A percentile compares a stretch with the other conserved stretches of the same genome.
phyloP scores from a whole-genome alignment of 805 yeast genomes.

The Wickerhamomyces tratensis region DNA sequence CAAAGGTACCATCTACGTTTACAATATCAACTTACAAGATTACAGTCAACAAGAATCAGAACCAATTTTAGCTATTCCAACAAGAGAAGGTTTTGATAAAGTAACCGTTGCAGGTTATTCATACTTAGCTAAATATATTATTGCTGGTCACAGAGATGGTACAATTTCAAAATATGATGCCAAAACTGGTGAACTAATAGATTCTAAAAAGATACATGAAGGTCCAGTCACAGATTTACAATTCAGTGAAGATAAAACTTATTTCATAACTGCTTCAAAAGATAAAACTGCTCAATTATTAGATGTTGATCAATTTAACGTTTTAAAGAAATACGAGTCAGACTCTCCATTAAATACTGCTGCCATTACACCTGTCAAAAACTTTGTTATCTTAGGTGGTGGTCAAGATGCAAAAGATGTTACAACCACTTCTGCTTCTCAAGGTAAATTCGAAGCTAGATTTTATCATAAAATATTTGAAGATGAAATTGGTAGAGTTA shows the following conservation, averaged over 20 bases:
- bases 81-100: conserved; percentile 50
- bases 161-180: conserved; percentile 72
- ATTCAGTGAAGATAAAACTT: conserved; percentile 76
- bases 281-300: conserved; percentile 77
- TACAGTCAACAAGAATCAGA: conserved; percentile 35
- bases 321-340: conserved; percentile 67
- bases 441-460: conserved; percentile 96
- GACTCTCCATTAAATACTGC: conserved; percentile 96
- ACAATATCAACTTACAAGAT: conserved; percentile 45
- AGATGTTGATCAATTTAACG: conserved; percentile 66
- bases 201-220: conserved; percentile 60
- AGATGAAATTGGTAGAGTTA: conserved; percentile 94
- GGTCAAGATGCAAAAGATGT: conserved; percentile 99
- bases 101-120: conserved; percentile 86
- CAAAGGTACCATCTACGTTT: conserved; percentile 66
- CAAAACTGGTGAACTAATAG: conserved; percentile 59
- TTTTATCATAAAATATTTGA: conserved; percentile 90
- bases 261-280: conserved; percentile 87
- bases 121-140: conserved; percentile 58
- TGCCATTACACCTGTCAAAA: conserved; percentile 86
- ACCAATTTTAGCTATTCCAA: conserved; percentile 52
- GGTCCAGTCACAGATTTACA: conserved; percentile 81
- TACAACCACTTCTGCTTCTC: conserved; percentile 88
- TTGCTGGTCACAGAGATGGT: conserved; percentile 89
- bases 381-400: conserved; percentile 91